Evolutionary conservation across 805 yeast genomes (phyloP).

Genomic region (Nakazawaea populi): DNA sequence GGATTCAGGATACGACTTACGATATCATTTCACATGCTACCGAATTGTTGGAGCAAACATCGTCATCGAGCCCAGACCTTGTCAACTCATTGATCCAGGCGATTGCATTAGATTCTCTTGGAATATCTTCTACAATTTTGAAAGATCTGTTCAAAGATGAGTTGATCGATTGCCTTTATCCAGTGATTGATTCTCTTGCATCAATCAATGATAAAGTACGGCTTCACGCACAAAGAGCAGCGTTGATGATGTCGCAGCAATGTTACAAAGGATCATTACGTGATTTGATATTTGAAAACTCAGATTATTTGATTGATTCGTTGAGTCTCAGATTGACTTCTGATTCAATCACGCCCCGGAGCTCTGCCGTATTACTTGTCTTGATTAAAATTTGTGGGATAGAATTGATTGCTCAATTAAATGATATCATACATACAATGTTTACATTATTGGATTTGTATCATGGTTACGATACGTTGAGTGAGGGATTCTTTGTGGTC

Average conservation of each 20-base stretch:
- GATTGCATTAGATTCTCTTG: slow-evolving; percentile 41
- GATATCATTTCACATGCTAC: slow-evolving; percentile 33
- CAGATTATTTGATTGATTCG: slow-evolving; percentile 77
- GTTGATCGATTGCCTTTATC: slow-evolving; percentile 65
- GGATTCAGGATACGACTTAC: slow-evolving; percentile 21
- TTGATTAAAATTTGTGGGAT: slow-evolving; percentile 68
- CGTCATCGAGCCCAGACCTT: slow-evolving; percentile 12
- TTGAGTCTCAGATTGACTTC: slow-evolving; percentile 66
- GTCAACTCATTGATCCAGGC: slow-evolving; percentile 25
- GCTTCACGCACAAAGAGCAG: slow-evolving; percentile 47
- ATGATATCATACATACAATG: slow-evolving; percentile 68
- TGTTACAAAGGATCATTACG: slow-evolving; percentile 54
- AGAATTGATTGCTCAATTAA: slow-evolving; percentile 54
- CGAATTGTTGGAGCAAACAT: slow-evolving; percentile 31
- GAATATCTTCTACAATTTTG: slow-evolving; percentile 22
- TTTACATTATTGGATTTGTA: slow-evolving; percentile 76
- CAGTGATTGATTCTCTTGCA: slow-evolving; percentile 69
- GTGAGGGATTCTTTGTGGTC: slow-evolving; percentile 67
- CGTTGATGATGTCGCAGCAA: slow-evolving; percentile 41
- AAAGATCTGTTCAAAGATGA: slow-evolving; percentile 42
- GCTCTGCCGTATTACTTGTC: slow-evolving; percentile 64
- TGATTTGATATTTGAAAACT: slow-evolving; percentile 54
- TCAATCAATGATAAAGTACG: slow-evolving; percentile 40
- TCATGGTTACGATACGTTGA: slow-evolving; percentile 72
- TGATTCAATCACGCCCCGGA: slow-evolving; percentile 67